Evolutionary conservation across 768 basidiomycete species (phyloP), one percentile per base, ranked within the genome.

Genomic region (Leccinum subtestaceum): DNA sequence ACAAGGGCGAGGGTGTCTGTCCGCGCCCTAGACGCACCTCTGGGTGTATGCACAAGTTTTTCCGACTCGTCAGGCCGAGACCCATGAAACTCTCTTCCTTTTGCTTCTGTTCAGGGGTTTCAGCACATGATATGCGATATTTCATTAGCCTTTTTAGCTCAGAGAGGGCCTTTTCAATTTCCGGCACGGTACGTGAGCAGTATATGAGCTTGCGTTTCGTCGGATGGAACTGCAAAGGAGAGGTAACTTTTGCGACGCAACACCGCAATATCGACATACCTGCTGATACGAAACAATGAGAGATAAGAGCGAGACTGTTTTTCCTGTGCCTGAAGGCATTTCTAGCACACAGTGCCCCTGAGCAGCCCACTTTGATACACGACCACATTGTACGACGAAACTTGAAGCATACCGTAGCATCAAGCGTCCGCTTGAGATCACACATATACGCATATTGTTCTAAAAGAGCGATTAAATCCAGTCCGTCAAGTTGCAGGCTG

Each of bases 391-490:
- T 34, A 49, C 43, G 15, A 46, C n/a, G 45, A 9, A 17, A 21
- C 36, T 36, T 36, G 27, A 32, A 48, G 67, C 78, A 61, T 73
- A 95, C 95, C 60, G 92, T 88, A 36, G 95, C 95, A 76, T 99
- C 97, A 17, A 99, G 82, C 2, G 96, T 94, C 66, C 93, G 81
- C 75, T 99, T 99, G 63, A 99, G 82, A 76, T 99, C 97, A 75
- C 93, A 94, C 95, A 99, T 98, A 72, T 99, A 99, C 43, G 92
- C 87, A 86, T 95, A 98, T 86, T 98, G 97, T 70, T 98, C 97
- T 94, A 68, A 34, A 43, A 27, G 54, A 40, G 47, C 40, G 40
- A 55, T 67, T 34, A 65, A 52, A 52, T 40, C 47, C 43, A 52
- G 38, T 23, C 56, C n/a, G 36, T 34, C 38, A 23, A 46, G 19